phyloP scores from a whole-genome alignment of 2,329 filamentous ascomycete genomes.

The Sporothrix globosa region DNA sequence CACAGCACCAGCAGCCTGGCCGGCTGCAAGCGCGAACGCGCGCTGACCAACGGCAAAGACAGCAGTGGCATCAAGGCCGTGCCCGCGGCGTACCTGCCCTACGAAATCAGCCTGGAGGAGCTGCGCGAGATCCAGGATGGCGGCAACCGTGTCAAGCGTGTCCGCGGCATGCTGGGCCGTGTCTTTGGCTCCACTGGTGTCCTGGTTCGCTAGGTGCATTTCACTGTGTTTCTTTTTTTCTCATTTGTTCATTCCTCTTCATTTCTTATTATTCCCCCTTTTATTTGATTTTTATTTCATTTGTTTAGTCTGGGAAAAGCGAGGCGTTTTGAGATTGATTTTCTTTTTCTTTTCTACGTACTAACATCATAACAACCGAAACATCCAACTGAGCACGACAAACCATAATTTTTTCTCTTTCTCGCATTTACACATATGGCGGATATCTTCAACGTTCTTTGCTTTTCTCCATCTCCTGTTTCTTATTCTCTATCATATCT shows the following conservation, averaged over 20 bases:
- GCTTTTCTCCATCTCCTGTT: slow-evolving; percentile 6
- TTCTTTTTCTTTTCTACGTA: background rate
- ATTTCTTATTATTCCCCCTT: slow-evolving; percentile 26
- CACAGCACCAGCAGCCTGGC: slow-evolving; percentile 33
- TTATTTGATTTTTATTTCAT: slow-evolving; percentile 20
- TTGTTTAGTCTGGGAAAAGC: slow-evolving; percentile 32
- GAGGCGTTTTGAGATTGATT: slow-evolving; percentile 28
- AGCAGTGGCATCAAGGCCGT: slow-evolving; percentile 16
- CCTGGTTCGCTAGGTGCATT: slow-evolving; percentile 43
- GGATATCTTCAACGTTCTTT: slow-evolving; percentile 9
- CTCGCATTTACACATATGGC: slow-evolving; percentile 27
- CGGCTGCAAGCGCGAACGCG: slow-evolving; percentile 20
- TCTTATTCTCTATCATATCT: background rate
- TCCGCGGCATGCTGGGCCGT: slow-evolving; percentile 58
- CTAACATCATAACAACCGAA: background rate
- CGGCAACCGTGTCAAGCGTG: slow-evolving; percentile 52
- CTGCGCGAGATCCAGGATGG: slow-evolving; percentile 55
- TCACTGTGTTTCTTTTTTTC: background rate
- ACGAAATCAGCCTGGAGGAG: slow-evolving; percentile 59
- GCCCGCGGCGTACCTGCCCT: slow-evolving; percentile 50
- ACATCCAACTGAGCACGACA: background rate
- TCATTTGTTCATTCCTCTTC: background rate
- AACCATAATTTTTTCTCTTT: background rate
- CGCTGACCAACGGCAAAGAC: slow-evolving; percentile 1
- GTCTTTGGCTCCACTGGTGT: slow-evolving; percentile 51